phyloP scores from a whole-genome alignment of 2,329 filamentous ascomycete genomes.

The Fusarium lyarnte region DNA sequence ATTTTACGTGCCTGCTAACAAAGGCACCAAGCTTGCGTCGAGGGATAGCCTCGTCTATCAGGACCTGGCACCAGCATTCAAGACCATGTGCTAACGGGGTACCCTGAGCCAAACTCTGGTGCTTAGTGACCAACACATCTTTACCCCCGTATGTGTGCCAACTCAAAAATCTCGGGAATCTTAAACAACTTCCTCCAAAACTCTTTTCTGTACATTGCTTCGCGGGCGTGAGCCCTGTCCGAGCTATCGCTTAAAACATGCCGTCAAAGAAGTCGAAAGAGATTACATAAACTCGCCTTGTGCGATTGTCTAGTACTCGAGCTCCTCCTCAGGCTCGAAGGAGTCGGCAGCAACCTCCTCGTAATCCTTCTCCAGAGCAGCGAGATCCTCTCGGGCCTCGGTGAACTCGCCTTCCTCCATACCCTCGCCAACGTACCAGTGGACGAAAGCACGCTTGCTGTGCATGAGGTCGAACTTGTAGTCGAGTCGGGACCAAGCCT shows the following conservation, averaged over 20 bases:
- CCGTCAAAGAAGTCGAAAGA: constrained; percentile 37
- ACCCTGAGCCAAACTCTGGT: constrained; percentile 39
- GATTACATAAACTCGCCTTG: constrained; percentile 26
- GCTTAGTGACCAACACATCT: constrained; percentile 37
- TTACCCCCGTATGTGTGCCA: constrained; percentile 34
- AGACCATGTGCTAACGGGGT: constrained; percentile 40
- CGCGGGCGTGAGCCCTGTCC: constrained; percentile 19
- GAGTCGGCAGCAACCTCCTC: constrained; percentile 85
- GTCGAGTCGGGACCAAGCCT: constrained; percentile 77
- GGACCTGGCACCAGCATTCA: constrained; percentile 41
- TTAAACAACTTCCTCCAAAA: constrained; percentile 41
- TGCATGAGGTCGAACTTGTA: constrained; percentile 84
- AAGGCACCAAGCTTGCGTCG: constrained; percentile 28
- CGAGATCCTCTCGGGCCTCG: constrained; percentile 86
- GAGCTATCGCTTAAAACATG: constrained; percentile 29
- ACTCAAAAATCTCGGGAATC: constrained; percentile 44
- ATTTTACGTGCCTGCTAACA: constrained; percentile 45
- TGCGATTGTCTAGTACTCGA: constrained; percentile 75
- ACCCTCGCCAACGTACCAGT: constrained; percentile 87
- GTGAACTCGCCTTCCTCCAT: constrained; percentile 94
- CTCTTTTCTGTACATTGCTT: constrained; percentile 36
- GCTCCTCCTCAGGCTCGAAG: constrained; percentile 68
- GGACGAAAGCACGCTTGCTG: constrained; percentile 79
- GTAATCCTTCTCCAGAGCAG: constrained; percentile 86
- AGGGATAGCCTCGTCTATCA: constrained; percentile 46